These are phyloP conservation scores for Berkeleyomyces basicola DNA, from an alignment of 2,329 filamentous ascomycete genomes.

Conservation along the genomic window DNA sequence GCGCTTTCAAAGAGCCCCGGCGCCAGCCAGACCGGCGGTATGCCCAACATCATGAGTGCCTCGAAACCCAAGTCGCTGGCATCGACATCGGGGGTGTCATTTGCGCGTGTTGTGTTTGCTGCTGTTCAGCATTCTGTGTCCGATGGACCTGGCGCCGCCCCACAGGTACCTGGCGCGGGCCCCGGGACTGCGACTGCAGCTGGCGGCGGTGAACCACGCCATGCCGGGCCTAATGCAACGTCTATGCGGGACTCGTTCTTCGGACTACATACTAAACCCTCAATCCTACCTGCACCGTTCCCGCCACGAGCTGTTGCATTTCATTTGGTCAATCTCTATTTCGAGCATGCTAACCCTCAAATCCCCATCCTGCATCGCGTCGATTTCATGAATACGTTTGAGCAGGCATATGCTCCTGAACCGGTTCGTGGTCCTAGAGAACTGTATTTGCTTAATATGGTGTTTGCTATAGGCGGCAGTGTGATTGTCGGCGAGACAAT, in stretches of 20 bases:
- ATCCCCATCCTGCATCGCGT: constrained; percentile 80
- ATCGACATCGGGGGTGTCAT: constrained; percentile 79
- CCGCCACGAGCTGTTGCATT: constrained; percentile 59
- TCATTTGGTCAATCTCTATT: constrained; percentile 67
- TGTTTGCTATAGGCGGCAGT: constrained; percentile 87
- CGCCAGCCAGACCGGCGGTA: constrained; percentile 25
- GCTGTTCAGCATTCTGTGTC: constrained; percentile 63
- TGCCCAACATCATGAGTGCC: constrained; percentile 61
- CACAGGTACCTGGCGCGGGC: constrained; percentile 16
- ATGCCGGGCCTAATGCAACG: constrained; percentile 30
- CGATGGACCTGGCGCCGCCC: constrained; percentile 21
- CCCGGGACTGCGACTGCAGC: constrained; percentile 16
- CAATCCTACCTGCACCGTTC: constrained; percentile 70
- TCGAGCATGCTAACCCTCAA: constrained; percentile 91
- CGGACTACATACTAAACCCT: constrained; percentile 80
- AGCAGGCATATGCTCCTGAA: constrained; percentile 58
- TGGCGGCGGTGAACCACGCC: background rate
- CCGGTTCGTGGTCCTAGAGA: constrained; percentile 56
- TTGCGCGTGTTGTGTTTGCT: constrained; percentile 84
- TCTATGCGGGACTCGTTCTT: constrained; percentile 95
- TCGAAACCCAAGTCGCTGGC: constrained; percentile 70
- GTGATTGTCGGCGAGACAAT: constrained; percentile 63
- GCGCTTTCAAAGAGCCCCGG: background rate
- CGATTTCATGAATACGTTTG: constrained; percentile 80
- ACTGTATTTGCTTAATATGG: constrained; percentile 90